Percentiles rank a stretch among this genome's conserved stretches.
Conservation (phyloP, 495 filamentous ascomycete genomes). For the Endocarpon pusillum region DNA sequence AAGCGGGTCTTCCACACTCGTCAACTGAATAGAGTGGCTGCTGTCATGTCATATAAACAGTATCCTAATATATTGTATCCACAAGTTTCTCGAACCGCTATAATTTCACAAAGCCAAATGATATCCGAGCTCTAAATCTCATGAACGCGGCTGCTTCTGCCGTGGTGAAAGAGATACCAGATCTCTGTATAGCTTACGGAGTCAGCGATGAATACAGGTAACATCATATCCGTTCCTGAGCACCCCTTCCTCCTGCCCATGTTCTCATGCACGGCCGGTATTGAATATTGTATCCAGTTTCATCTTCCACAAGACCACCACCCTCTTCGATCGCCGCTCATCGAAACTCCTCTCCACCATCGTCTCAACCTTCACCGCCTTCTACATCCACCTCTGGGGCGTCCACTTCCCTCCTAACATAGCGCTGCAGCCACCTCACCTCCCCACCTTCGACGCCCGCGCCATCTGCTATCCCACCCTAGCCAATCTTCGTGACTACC, state of each 20-base stretch:
- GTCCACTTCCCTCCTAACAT: constrained; percentile 46
- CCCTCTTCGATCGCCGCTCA: constrained; percentile 71
- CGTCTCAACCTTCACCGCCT: constrained; percentile 81
- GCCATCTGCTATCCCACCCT: constrained; percentile 73
- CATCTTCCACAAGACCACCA: constrained; percentile 63
- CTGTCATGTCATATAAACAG: not conserved
- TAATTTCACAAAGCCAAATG: constrained; percentile 80
- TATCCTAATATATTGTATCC: constrained; percentile 1
- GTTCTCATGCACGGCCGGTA: not conserved
- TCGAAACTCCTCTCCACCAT: constrained; percentile 83
- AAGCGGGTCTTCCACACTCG: constrained; percentile 3
- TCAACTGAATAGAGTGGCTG: not conserved
- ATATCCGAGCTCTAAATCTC: constrained; percentile 67
- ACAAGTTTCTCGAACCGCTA: constrained; percentile 64
- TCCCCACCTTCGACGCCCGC: constrained; percentile 84
- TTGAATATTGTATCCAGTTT: constrained; percentile 37
- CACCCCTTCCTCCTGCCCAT: not conserved
- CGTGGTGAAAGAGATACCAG: constrained; percentile 69
- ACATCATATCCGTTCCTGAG: constrained; percentile 1
- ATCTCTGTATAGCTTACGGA: constrained; percentile 77
- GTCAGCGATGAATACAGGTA: constrained; percentile 89
- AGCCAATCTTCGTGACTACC: constrained; percentile 73
- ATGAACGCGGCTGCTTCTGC: constrained; percentile 84
- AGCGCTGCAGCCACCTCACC: constrained; percentile 44
- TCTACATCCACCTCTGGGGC: constrained; percentile 72